Percentiles rank a stretch among this genome's conserved stretches.
These are phyloP conservation scores for Rubia yunnanensis DNA, from an alignment of 257 asterid genomes.

Conservation along the genomic window DNA sequence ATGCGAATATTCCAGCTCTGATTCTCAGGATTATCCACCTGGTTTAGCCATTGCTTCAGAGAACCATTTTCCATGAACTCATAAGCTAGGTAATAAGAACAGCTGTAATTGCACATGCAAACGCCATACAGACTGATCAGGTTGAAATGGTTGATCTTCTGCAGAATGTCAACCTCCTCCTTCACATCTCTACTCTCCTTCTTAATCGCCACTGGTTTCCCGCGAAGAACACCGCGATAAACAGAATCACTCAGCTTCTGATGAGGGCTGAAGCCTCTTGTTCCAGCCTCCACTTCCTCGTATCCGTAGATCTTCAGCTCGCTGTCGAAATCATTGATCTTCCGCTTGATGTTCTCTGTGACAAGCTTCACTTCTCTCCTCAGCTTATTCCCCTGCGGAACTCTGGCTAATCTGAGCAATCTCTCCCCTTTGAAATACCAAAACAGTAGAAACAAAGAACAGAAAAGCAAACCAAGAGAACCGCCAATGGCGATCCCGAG, in stretches of 20 bases:
- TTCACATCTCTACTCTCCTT: slow-evolving; percentile 28
- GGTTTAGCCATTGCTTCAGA: slow-evolving; percentile 41
- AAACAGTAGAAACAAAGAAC: slow-evolving; percentile 22
- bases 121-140: slow-evolving; percentile 52
- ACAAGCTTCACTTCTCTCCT: slow-evolving; percentile 18
- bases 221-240: slow-evolving; percentile 39
- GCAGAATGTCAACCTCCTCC: slow-evolving; percentile 45
- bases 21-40: slow-evolving; percentile 15
- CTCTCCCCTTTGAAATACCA: slow-evolving; percentile 10
- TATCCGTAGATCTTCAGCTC: slow-evolving; percentile 31
- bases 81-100: slow-evolving; percentile 39
- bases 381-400: not conserved
- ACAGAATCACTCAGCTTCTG: slow-evolving; percentile 31
- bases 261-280: slow-evolving; percentile 35
- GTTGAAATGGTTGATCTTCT: slow-evolving; percentile 54
- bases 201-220: slow-evolving; percentile 37
- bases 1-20: slow-evolving; percentile 50
- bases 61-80: slow-evolving; percentile 66
- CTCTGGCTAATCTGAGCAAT: not conserved
- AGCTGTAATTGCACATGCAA: slow-evolving; percentile 24
- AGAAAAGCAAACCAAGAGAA: slow-evolving; percentile 33
- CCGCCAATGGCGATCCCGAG: slow-evolving; percentile 45
- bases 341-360: slow-evolving; percentile 25
- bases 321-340: slow-evolving; percentile 28
- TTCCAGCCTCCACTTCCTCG: slow-evolving; percentile 42